A percentile compares a stretch with the other conserved stretches of the same genome.
These are phyloP conservation scores for Thinopyrum elongatum DNA, from an alignment of 176 grass and related monocot species.

Conservation along the genomic window DNA sequence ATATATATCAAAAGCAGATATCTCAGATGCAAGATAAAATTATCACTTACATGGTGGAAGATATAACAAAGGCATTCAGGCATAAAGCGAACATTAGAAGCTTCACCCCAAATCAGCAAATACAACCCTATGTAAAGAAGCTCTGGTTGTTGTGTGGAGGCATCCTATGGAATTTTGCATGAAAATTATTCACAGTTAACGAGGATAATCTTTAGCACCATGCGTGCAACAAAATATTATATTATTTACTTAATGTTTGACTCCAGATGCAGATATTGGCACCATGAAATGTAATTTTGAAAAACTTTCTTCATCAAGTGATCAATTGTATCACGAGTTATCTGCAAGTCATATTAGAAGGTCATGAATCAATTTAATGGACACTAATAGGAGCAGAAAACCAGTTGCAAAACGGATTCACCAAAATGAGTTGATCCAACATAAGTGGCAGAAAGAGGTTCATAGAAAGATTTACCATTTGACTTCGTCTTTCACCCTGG, in stretches of 20 bases:
- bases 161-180: slow-evolving; percentile 29
- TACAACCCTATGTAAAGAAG: slow-evolving; percentile 94
- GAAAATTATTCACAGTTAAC: not conserved
- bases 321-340: slow-evolving; percentile 31
- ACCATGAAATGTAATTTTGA: slow-evolving; percentile 81
- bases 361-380: not conserved
- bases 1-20: slow-evolving; percentile 5
- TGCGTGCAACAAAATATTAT: slow-evolving; percentile 4
- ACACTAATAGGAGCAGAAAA: slow-evolving; percentile 1
- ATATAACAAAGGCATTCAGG: slow-evolving; percentile 97
- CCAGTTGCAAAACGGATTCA: not conserved
- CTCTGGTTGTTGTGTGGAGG: slow-evolving; percentile 51
- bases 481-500: slow-evolving; percentile 8
- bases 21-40: slow-evolving; percentile 4
- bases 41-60: slow-evolving; percentile 79
- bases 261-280: slow-evolving; percentile 62
- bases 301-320: slow-evolving; percentile 62
- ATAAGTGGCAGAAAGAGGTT: not conserved
- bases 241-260: slow-evolving; percentile 49
- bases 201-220: not conserved
- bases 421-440: not conserved
- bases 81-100: slow-evolving; percentile 87
- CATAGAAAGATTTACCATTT: slow-evolving; percentile 29
- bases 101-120: slow-evolving; percentile 98
- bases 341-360: slow-evolving; percentile 45